phyloP scores from a whole-genome alignment of 305 asterid species.

The Coffea humblotiana region DNA sequence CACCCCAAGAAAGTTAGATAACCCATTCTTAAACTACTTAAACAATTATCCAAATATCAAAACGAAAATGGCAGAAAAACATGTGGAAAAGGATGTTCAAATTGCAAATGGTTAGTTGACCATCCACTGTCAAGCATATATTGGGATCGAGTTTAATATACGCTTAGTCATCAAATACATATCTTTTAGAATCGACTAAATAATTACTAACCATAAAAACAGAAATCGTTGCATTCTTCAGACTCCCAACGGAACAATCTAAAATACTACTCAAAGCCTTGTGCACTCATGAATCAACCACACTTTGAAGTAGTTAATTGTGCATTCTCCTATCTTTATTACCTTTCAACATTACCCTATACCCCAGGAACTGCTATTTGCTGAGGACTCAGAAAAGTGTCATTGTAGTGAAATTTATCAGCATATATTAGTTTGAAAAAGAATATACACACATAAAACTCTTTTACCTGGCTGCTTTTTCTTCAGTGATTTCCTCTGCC shows the following conservation, averaged over 20 bases:
- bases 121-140: neutral
- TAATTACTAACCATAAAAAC: neutral
- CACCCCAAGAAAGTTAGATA: neutral
- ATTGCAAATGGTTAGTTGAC: neutral
- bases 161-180: neutral
- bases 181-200: neutral
- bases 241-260: neutral
- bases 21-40: neutral
- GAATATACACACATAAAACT: neutral
- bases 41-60: neutral
- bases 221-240: neutral
- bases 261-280: neutral
- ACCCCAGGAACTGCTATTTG: neutral
- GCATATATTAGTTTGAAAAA: neutral
- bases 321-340: neutral
- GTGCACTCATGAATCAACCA: neutral
- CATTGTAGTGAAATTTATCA: neutral
- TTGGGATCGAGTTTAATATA: neutral
- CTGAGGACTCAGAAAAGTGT: neutral
- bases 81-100: neutral
- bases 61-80: neutral
- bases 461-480: constrained; percentile 76
- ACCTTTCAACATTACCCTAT: neutral
- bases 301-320: neutral
- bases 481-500: constrained; percentile 88